These are phyloP conservation scores for Fusarium domesticum DNA, from an alignment of 2,329 filamentous ascomycete genomes.

Conservation along the genomic window DNA sequence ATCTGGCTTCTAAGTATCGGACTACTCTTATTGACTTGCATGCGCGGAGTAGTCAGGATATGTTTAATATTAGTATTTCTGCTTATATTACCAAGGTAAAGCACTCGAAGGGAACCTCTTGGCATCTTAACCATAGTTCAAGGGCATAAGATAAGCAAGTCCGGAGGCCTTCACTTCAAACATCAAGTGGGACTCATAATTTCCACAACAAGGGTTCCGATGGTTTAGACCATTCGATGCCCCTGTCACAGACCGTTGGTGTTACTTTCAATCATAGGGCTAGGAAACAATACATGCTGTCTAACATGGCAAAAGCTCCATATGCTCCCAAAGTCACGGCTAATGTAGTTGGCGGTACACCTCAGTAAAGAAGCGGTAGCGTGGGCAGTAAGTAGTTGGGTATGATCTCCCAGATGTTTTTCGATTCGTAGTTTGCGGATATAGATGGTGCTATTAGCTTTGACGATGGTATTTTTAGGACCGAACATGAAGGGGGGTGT, in stretches of 20 bases:
- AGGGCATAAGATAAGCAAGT: not conserved
- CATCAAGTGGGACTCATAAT: not conserved
- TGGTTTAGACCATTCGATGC: not conserved
- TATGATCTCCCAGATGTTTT: slow-evolving; percentile 46
- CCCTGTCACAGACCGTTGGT: not conserved
- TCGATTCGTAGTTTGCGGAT: slow-evolving; percentile 54
- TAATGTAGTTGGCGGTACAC: not conserved
- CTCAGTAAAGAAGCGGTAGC: not conserved
- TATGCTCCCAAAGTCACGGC: not conserved
- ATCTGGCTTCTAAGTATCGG: slow-evolving; percentile 5
- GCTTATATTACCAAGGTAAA: slow-evolving; percentile 17
- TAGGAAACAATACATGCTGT: not conserved
- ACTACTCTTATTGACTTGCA: slow-evolving; percentile 1
- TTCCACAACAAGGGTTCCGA: not conserved
- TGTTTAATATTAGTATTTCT: slow-evolving; percentile 9
- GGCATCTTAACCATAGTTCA: not conserved
- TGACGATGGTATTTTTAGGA: slow-evolving; percentile 46
- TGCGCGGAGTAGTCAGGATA: slow-evolving; percentile 5
- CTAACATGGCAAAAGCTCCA: not conserved
- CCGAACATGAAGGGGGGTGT: not conserved
- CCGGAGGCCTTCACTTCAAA: not conserved
- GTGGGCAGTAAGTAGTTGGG: slow-evolving; percentile 1
- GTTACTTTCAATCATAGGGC: not conserved
- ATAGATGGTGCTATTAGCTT: slow-evolving; percentile 42
- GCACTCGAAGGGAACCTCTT: slow-evolving; percentile 1